Evolutionary conservation across 2,329 filamentous ascomycete genomes (phyloP).

Genomic region (Talaromyces funiculosus): DNA sequence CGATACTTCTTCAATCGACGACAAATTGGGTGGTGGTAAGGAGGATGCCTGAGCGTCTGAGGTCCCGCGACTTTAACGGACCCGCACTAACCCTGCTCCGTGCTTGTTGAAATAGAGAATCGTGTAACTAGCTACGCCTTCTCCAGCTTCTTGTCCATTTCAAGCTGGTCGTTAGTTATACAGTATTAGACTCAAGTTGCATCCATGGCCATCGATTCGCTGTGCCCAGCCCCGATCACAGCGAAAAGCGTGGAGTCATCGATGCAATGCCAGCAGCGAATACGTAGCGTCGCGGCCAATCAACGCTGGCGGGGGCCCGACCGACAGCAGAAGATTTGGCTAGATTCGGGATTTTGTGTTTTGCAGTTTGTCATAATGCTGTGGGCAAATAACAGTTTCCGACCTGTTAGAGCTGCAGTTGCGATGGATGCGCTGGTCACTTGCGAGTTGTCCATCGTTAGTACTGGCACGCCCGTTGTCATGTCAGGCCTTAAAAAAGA

Average conservation of each 20-base stretch:
- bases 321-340: not conserved
- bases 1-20: not conserved
- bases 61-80: not conserved
- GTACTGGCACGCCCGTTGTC: not conserved
- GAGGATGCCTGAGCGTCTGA: not conserved
- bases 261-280: conserved; percentile 2
- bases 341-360: not conserved
- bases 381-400: not conserved
- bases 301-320: not conserved
- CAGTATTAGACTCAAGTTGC: not conserved
- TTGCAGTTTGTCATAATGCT: not conserved
- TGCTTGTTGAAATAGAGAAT: too few species aligned
- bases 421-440: conserved; percentile 15
- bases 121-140: not conserved
- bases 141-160: not conserved
- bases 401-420: conserved; percentile 13
- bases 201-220: not conserved
- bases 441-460: conserved; percentile 12
- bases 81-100: too few species aligned
- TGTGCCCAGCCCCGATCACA: not conserved
- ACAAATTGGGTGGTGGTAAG: not conserved
- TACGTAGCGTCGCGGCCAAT: not conserved
- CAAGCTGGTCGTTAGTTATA: not conserved
- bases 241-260: not conserved
- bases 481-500: conserved; percentile 2